Evolutionary conservation across 768 basidiomycete species (phyloP), one percentile per base, ranked within the genome.

Genomic region (Xerocomellus chrysenteron): DNA sequence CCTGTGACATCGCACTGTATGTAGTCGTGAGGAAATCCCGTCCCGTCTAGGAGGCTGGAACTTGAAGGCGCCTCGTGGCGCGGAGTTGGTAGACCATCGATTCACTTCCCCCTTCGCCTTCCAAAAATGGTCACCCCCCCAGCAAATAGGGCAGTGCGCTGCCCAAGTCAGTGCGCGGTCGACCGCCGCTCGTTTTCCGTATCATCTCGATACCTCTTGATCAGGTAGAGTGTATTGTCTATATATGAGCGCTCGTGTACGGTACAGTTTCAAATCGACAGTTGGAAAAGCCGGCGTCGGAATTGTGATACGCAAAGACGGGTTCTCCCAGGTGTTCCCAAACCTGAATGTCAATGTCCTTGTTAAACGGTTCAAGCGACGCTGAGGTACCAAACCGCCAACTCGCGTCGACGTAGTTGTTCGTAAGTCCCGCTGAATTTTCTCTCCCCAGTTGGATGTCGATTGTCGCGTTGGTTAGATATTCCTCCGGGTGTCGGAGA

Each of bases 61-160:
- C 28, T 30, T 40, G 54, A 43, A 13, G 32, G 2, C 13, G 19
- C 62, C 62, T 43, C 47, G 43, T 52, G 39, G 46, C 19, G 30
- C 41, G 44, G 55, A 12, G 46, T 30, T 42, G 21, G 32, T 33
- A 40, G 19, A 41, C 32, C 36, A 43, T 43, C 35, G 16, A 14
- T 50, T 50, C 26, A 35, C 40, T 32, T 39, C 26, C 19, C 41
- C 24, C 21, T 12, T 11, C 9, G 32, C 30, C 9, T 57, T 51
- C 60, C 50, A 4, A n/a, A 58, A 19, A 37, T 35, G 47, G 44
- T 3, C 32, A 30, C 12, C 33, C 24, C 44, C 40, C 40, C 39
- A 8, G 48, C 51, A 26, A 44, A 49, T 11, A 5, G 24, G 21
- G 57, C 36, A 36, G 43, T 30, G 21, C 16, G 21, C 19, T 32